Conservation (phyloP, 306 rosid genomes). For the Morella rubra region DNA sequence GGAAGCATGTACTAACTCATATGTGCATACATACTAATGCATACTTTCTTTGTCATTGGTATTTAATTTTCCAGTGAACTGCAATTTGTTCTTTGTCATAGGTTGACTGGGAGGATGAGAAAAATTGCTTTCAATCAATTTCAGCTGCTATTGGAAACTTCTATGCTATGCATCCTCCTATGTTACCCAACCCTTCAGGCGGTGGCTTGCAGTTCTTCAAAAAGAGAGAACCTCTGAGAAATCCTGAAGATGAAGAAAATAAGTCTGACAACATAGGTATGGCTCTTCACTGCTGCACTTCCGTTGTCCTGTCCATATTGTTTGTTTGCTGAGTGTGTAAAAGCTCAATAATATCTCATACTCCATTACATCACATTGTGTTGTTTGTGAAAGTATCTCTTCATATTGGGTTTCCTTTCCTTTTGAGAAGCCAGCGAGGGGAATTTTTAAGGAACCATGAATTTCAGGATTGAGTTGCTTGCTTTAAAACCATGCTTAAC, state of each 20-base stretch:
- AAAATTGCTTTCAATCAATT: constrained; percentile 64
- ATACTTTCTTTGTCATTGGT: not conserved
- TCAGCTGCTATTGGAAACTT: constrained; percentile 87
- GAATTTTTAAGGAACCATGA: not conserved
- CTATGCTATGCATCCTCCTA: constrained; percentile 89
- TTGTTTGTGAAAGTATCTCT: too few species aligned
- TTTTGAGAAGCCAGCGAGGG: not conserved
- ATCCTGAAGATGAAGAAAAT: constrained; percentile 37
- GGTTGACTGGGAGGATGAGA: constrained; percentile 93
- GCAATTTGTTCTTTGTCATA: constrained; percentile 19
- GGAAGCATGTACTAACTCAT: not conserved
- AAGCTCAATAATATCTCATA: not conserved
- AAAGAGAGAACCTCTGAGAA: constrained; percentile 45
- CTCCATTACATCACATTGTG: not conserved
- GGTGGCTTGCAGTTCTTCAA: constrained; percentile 64
- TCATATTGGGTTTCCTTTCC: not conserved
- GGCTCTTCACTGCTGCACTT: constrained; percentile 20
- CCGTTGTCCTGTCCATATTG: not conserved
- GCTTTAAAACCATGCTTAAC: not conserved
- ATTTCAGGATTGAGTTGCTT: not conserved
- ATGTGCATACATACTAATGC: not conserved
- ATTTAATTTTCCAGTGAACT: not conserved
- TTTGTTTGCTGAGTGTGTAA: not conserved
- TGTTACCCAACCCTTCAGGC: constrained; percentile 88
- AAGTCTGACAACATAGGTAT: constrained; percentile 43